Conservation (phyloP, 192 early-diverging fungal species). For the Gonapodya prolifera region DNA sequence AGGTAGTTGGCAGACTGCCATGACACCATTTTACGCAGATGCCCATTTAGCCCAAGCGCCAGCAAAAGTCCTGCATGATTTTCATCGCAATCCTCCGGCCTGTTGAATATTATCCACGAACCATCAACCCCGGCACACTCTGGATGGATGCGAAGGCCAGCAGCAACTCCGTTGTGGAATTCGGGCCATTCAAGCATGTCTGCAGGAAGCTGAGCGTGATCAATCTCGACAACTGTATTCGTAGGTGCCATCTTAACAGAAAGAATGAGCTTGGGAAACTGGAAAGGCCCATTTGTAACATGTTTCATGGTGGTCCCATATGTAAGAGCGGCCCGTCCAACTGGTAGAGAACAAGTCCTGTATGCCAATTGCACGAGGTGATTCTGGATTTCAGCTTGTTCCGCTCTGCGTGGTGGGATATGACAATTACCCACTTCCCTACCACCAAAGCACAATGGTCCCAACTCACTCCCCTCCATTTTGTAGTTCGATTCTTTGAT, state of each 20-base stretch:
- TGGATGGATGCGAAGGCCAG: conserved; percentile 52
- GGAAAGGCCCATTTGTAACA: conserved; percentile 37
- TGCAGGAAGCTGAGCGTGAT: conserved; percentile 21
- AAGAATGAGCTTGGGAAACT: conserved; percentile 39
- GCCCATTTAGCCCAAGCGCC: conserved; percentile 68
- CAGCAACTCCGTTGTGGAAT: conserved; percentile 80
- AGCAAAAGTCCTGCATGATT: conserved; percentile 71
- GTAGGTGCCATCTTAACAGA: conserved; percentile 52
- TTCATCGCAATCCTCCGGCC: conserved; percentile 33
- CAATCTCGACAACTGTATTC: conserved; percentile 37
- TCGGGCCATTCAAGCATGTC: conserved; percentile 59
- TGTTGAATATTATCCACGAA: conserved; percentile 73
- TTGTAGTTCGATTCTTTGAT: conserved; percentile 6
- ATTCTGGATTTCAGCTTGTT: conserved; percentile 33
- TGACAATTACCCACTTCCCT: too few relatives aligned
- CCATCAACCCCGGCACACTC: conserved; percentile 38
- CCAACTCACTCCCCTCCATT: conserved; percentile 13
- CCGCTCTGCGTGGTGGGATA: too few relatives aligned
- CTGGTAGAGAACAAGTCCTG: conserved; percentile 49
- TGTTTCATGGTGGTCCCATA: conserved; percentile 39
- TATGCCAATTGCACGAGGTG: conserved; percentile 20
- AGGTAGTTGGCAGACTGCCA: conserved; percentile 56
- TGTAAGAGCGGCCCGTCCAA: conserved; percentile 54
- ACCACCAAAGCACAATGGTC: conserved; percentile 8
- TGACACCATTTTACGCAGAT: conserved; percentile 47